Conservation (phyloP, 2,329 filamentous ascomycete species). For the Sporothrix pallida region DNA sequence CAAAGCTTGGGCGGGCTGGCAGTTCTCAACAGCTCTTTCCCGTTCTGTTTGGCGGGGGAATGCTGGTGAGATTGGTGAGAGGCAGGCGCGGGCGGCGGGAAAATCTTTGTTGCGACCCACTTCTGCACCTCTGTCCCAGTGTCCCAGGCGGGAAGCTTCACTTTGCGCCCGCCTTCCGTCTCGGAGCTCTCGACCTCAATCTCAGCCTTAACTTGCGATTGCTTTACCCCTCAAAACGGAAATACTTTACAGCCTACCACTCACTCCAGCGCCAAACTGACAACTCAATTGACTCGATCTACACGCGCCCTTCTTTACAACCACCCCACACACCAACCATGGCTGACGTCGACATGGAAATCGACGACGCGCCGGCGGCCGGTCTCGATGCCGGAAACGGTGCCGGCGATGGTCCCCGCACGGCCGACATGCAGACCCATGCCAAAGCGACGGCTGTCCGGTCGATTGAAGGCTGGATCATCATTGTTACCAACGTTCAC, state of each 20-base stretch:
- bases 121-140: not conserved
- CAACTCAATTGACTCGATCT: not conserved
- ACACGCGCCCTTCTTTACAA: not conserved
- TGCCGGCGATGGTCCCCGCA: conserved; percentile 34
- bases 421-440: conserved; percentile 70
- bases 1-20: not conserved
- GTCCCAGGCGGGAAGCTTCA: not conserved
- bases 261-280: not conserved
- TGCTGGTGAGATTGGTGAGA: not conserved
- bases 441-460: conserved; percentile 79
- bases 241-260: not conserved
- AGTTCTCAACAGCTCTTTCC: no score
- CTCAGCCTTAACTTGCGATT: not conserved
- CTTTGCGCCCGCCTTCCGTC: not conserved
- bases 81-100: conserved; percentile 27
- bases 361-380: conserved; percentile 32
- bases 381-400: conserved; percentile 43
- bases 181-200: not conserved
- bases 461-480: conserved; percentile 88
- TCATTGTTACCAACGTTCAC: conserved; percentile 85
- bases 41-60: not conserved
- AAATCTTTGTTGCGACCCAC: conserved; percentile 35
- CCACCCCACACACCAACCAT: conserved; percentile 28
- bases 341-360: conserved; percentile 49
- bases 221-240: not conserved